Conservation (phyloP, 1,284 basidiomycete species). For the Leccinum holopus region DNA sequence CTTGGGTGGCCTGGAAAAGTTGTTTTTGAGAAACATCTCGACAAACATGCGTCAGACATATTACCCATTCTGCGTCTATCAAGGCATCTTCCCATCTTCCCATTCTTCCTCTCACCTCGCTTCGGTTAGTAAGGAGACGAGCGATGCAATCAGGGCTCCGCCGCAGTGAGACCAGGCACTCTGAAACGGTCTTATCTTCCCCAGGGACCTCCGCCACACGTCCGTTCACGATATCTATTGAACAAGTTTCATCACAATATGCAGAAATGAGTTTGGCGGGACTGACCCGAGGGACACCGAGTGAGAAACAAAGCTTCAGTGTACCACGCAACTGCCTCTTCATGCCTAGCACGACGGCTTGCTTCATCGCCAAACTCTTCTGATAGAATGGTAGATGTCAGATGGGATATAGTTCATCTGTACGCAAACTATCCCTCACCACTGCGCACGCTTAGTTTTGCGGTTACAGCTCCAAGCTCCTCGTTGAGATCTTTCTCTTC, state of each 20-base stretch:
- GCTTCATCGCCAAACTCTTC: conserved; percentile 5
- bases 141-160: background rate
- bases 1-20: conserved; percentile 10
- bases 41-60: background rate
- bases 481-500: background rate
- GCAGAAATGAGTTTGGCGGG: background rate
- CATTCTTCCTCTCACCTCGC: background rate
- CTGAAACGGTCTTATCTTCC: background rate
- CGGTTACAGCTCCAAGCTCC: background rate
- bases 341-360: background rate
- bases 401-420: background rate
- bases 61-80: conserved; percentile 8
- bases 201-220: background rate
- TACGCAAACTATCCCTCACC: background rate
- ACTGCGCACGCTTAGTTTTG: background rate
- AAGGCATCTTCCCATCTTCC: background rate
- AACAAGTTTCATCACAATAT: too few species aligned
- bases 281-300: conserved; percentile 2
- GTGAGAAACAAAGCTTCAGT: conserved; percentile 7
- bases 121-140: conserved; percentile 11
- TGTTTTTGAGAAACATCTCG: background rate
- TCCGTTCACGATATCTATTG: background rate
- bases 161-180: background rate
- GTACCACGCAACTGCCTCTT: conserved; percentile 11
- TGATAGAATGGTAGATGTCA: background rate